phyloP scores from a whole-genome alignment of 805 yeast species.

The Wickerhamomyces mucosus region DNA sequence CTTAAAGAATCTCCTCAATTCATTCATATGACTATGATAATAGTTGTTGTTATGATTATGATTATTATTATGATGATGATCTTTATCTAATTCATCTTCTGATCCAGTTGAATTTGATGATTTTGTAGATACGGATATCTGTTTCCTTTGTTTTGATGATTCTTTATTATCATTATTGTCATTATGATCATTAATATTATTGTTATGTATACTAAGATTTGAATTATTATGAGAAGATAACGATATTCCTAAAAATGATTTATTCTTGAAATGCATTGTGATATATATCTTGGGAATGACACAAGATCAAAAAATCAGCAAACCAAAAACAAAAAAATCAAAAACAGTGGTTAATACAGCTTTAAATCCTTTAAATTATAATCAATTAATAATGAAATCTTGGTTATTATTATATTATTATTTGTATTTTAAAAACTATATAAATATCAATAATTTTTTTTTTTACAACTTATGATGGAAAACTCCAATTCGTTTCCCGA shows the following conservation, averaged over 20 bases:
- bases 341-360: too few species aligned
- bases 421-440: too few species aligned
- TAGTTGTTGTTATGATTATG: slow-evolving; percentile 1
- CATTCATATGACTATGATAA: slow-evolving; percentile 2
- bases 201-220: neutral
- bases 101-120: slow-evolving; percentile 2
- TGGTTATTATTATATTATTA: too few species aligned
- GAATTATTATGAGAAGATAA: neutral
- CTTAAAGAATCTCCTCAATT: slow-evolving; percentile 17
- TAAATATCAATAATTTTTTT: too few species aligned
- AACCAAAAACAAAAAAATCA: too few species aligned
- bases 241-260: neutral
- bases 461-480: too few species aligned
- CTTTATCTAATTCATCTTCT: neutral
- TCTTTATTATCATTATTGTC: neutral
- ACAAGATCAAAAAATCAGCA: too few species aligned
- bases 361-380: too few species aligned
- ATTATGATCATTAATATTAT: neutral
- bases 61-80: neutral
- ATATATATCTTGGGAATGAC: too few species aligned
- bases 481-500: too few species aligned
- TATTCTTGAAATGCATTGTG: neutral
- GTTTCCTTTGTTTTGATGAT: neutral
- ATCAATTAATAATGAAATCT: too few species aligned
- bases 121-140: slow-evolving; percentile 1